Conservation (phyloP, 1,139 yeast genomes). For the Protomyces pachydermus region DNA sequence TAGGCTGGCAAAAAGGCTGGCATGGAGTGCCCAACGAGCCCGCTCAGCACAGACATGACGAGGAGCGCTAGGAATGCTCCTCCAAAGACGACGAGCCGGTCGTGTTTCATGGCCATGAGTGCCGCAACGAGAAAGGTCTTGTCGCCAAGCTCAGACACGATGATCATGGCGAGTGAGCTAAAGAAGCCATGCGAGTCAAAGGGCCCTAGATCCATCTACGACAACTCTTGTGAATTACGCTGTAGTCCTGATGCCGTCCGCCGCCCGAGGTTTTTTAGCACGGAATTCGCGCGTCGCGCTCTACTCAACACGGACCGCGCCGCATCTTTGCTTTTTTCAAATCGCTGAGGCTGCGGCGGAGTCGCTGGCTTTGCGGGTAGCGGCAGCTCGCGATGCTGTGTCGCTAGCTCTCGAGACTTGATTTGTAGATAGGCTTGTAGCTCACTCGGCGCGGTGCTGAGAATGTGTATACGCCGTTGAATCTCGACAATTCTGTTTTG, state of each 20-base stretch:
- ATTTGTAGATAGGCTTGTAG: background rate
- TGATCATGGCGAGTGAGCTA: slow-evolving; percentile 54
- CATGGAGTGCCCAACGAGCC: slow-evolving; percentile 83
- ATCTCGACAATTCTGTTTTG: background rate
- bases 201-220: background rate
- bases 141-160: slow-evolving; percentile 92
- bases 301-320: background rate
- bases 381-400: background rate
- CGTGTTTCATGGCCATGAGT: slow-evolving; percentile 93
- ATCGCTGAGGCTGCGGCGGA: background rate
- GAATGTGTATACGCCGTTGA: background rate
- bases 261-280: background rate
- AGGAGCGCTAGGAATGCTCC: slow-evolving; percentile 84
- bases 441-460: background rate
- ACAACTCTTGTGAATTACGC: background rate
- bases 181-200: slow-evolving; percentile 18
- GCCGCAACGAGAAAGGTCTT: slow-evolving; percentile 96
- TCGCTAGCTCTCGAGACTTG: background rate
- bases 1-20: slow-evolving; percentile 78
- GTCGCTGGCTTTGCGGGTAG: background rate
- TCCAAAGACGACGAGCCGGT: slow-evolving; percentile 72
- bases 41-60: slow-evolving; percentile 86
- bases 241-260: background rate
- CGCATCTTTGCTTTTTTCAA: background rate
- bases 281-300: background rate